A percentile compares a stretch with the other conserved stretches of the same genome.
Evolutionary conservation across 2,329 filamentous ascomycete genomes (phyloP).

Genomic region (Amesomyces nigricolor): DNA sequence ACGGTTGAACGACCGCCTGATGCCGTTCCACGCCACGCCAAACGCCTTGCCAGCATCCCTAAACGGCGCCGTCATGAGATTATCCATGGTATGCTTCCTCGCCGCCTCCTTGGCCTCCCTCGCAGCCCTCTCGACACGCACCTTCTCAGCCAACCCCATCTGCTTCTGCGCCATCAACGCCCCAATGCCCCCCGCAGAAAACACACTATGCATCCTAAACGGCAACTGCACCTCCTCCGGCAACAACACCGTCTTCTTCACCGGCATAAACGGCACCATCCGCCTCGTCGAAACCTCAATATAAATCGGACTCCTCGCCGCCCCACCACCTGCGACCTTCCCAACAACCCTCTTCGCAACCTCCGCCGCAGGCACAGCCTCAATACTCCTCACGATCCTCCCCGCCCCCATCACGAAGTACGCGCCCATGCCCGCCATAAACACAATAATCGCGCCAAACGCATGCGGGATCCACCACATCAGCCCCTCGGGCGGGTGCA

Average conservation of each 20-base stretch:
- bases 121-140: slow-evolving; percentile 32
- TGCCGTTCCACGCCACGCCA: slow-evolving; percentile 38
- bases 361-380: slow-evolving; percentile 41
- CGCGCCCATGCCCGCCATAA: slow-evolving; percentile 55
- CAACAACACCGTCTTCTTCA: slow-evolving; percentile 38
- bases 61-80: slow-evolving; percentile 54
- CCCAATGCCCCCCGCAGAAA: slow-evolving; percentile 6
- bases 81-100: slow-evolving; percentile 48
- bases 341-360: slow-evolving; percentile 7
- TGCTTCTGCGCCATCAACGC: not conserved
- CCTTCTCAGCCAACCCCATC: slow-evolving; percentile 25
- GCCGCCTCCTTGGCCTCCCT: slow-evolving; percentile 35
- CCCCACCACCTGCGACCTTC: slow-evolving; percentile 9
- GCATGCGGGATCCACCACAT: slow-evolving; percentile 51
- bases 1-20: slow-evolving; percentile 48
- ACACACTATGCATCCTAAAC: slow-evolving; percentile 31
- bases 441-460: slow-evolving; percentile 52
- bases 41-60: slow-evolving; percentile 43
- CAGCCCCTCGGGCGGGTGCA: slow-evolving; percentile 46
- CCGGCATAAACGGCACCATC: slow-evolving; percentile 43
- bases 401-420: slow-evolving; percentile 54
- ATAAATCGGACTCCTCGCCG: slow-evolving; percentile 33
- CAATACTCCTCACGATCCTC: slow-evolving; percentile 53
- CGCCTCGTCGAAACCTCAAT: slow-evolving; percentile 50
- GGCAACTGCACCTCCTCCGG: slow-evolving; percentile 36